phyloP scores from a whole-genome alignment of 495 filamentous ascomycete species.

The Schizothecium vesticola region DNA sequence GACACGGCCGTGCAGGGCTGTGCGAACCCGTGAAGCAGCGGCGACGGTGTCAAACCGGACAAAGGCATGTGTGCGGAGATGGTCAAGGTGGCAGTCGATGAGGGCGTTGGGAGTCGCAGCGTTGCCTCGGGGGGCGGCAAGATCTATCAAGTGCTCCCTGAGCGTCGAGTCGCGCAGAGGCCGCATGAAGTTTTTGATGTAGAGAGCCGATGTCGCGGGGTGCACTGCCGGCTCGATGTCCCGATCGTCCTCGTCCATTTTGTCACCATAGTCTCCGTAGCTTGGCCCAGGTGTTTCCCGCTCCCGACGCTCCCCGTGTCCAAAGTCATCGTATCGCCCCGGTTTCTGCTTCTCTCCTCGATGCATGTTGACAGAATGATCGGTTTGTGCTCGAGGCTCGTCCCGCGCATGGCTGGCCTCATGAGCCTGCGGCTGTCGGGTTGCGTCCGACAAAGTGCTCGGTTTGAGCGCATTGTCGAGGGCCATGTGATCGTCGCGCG shows the following conservation, averaged over 20 bases:
- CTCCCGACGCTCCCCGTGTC: neutral
- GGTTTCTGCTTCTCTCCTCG: neutral
- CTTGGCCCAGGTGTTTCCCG: neutral
- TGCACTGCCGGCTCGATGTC: slow-evolving; percentile 66
- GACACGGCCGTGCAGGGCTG: slow-evolving; percentile 65
- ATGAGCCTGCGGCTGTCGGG: neutral
- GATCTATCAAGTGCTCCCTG: slow-evolving; percentile 57
- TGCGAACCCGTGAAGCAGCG: slow-evolving; percentile 73
- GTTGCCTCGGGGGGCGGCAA: slow-evolving; percentile 56
- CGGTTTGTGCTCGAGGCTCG: neutral
- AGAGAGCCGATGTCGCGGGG: slow-evolving; percentile 77
- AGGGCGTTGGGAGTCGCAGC: slow-evolving; percentile 50
- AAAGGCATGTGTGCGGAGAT: slow-evolving; percentile 83
- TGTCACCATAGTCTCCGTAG: neutral
- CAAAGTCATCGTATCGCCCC: neutral
- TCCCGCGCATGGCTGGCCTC: neutral
- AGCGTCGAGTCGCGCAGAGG: slow-evolving; percentile 65
- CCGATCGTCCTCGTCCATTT: slow-evolving; percentile 26
- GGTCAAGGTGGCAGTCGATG: slow-evolving; percentile 69
- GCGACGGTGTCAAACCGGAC: slow-evolving; percentile 60
- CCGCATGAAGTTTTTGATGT: slow-evolving; percentile 87
- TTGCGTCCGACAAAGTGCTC: slow-evolving; percentile 5
- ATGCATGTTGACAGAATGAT: neutral
- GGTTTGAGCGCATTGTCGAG: neutral
- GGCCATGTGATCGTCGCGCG: neutral